These are phyloP conservation scores for Claviceps fusiformis DNA, from an alignment of 2,329 filamentous ascomycete genomes.

Conservation along the genomic window DNA sequence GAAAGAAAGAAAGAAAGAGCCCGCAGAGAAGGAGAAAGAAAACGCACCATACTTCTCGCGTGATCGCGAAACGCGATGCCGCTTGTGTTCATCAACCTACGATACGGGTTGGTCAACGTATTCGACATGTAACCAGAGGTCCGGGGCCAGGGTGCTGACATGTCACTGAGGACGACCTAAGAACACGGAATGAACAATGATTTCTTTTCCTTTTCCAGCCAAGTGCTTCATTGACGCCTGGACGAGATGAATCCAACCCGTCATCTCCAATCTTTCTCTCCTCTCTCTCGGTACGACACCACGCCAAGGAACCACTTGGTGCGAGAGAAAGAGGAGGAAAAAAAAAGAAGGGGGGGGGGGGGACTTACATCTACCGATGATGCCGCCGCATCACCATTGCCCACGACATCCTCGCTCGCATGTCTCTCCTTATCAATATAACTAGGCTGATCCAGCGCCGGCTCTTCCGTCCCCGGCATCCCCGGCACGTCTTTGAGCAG, in stretches of 20 bases:
- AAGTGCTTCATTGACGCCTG: neutral
- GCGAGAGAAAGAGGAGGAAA: neutral
- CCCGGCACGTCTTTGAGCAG: neutral
- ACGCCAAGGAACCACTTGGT: neutral
- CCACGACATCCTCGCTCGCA: conserved; percentile 11
- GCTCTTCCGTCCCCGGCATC: conserved; percentile 10
- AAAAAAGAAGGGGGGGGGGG: too few species aligned
- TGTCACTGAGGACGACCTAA: conserved; percentile 87
- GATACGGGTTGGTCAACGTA: conserved; percentile 89
- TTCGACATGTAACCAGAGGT: conserved; percentile 66
- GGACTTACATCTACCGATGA: conserved; percentile 49
- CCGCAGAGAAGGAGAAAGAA: neutral
- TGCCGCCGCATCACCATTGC: conserved; percentile 12
- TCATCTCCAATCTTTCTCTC: neutral
- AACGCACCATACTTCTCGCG: conserved; percentile 77
- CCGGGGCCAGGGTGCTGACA: conserved; percentile 93
- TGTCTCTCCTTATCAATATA: conserved; percentile 54
- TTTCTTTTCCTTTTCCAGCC: neutral
- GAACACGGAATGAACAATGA: neutral
- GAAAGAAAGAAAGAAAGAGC: neutral
- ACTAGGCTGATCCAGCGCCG: conserved; percentile 31
- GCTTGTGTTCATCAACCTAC: conserved; percentile 99
- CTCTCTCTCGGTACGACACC: neutral
- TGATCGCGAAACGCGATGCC: conserved; percentile 80
- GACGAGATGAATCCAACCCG: neutral